phyloP scores from a whole-genome alignment of 768 basidiomycete species.

The Boletus huronensis region DNA sequence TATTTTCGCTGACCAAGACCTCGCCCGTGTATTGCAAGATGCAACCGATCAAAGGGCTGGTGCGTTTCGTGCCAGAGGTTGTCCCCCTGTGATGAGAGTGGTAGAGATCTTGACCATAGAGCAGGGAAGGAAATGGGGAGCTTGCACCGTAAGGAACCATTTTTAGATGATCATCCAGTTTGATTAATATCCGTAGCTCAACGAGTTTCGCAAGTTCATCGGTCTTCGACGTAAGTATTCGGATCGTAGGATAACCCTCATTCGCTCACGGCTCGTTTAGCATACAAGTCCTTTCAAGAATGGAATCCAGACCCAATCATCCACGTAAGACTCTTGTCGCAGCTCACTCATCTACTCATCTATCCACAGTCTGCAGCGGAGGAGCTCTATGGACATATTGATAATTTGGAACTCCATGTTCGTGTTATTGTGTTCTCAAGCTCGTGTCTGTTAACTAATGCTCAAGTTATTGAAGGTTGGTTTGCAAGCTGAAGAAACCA shows the following conservation, averaged over 20 bases:
- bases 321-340: conserved; percentile 36
- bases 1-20: conserved; percentile 59
- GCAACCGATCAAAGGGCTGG: conserved; percentile 58
- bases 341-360: neutral
- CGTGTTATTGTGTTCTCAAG: conserved; percentile 17
- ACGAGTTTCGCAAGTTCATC: conserved; percentile 71
- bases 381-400: conserved; percentile 64
- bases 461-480: conserved; percentile 43
- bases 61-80: conserved; percentile 67
- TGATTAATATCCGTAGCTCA: conserved; percentile 39
- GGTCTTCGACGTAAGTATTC: conserved; percentile 56
- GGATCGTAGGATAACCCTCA: neutral
- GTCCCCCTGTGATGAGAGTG: conserved; percentile 59
- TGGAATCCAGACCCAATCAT: conserved; percentile 68
- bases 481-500: conserved; percentile 70
- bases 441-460: neutral
- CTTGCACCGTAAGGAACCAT: conserved; percentile 55
- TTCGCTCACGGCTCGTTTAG: conserved; percentile 33
- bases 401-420: conserved; percentile 78
- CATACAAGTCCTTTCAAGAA: conserved; percentile 60
- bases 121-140: conserved; percentile 64
- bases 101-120: conserved; percentile 70
- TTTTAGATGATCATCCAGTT: neutral
- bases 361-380: conserved; percentile 52
- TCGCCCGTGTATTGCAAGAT: conserved; percentile 59